phyloP scores from a whole-genome alignment of 2,329 filamentous ascomycete species.

The Tolypocladium endophyticum region DNA sequence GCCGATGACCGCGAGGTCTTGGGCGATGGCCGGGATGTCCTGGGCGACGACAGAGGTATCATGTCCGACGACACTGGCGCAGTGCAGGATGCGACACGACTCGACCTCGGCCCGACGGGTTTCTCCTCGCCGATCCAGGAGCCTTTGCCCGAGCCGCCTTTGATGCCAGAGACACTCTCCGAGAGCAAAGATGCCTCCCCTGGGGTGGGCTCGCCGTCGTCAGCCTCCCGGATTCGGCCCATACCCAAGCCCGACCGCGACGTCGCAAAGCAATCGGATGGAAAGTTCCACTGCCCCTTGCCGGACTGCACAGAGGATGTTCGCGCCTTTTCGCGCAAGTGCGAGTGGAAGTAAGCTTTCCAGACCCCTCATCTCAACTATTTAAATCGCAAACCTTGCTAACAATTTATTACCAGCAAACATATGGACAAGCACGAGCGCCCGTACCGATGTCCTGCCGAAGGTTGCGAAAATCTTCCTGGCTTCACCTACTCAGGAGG shows the following conservation, averaged over 20 bases:
- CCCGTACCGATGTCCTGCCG: constrained; percentile 74
- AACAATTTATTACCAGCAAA: constrained; percentile 46
- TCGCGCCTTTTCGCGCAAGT: constrained; percentile 66
- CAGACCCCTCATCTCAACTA: too few species aligned
- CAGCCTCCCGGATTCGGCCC: constrained; percentile 33
- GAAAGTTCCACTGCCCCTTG: constrained; percentile 68
- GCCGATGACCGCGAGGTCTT: constrained; percentile 17
- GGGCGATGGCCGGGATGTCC: constrained; percentile 20
- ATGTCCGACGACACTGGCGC: constrained; percentile 27
- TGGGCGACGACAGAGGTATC: constrained; percentile 22
- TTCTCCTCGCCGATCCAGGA: constrained; percentile 25
- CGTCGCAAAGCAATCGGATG: constrained; percentile 52
- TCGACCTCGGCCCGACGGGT: constrained; percentile 23
- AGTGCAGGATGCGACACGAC: constrained; percentile 25
- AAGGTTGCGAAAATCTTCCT: constrained; percentile 81
- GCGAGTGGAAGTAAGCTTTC: constrained; percentile 79
- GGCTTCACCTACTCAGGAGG: constrained; percentile 95
- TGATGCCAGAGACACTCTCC: constrained; percentile 19
- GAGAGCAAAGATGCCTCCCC: constrained; percentile 25
- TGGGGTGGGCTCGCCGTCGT: constrained; percentile 18
- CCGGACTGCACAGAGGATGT: constrained; percentile 55
- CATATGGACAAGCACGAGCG: constrained; percentile 98
- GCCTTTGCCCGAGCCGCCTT: constrained; percentile 17
- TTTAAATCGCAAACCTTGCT: neutral
- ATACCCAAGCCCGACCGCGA: constrained; percentile 50